Percentiles rank a stretch among this genome's conserved stretches.
Evolutionary conservation across 2,329 filamentous ascomycete species (phyloP).

Genomic region (Amphichorda felina): DNA sequence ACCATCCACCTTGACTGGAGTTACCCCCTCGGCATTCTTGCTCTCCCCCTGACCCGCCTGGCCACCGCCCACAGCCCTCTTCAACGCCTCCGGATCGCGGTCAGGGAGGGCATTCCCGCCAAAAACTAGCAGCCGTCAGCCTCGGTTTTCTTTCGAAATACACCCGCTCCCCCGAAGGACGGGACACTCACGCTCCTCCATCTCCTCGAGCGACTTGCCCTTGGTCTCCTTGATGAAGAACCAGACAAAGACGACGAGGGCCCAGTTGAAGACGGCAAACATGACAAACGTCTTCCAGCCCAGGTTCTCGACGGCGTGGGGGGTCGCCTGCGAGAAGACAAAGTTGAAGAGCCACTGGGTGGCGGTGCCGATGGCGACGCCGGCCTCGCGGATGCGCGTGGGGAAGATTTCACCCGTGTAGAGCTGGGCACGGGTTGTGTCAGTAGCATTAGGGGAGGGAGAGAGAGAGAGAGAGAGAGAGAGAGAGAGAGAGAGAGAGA

Average conservation of each 20-base stretch:
- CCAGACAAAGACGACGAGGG: conserved; percentile 28
- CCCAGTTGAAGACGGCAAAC: conserved; percentile 35
- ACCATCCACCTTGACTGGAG: too few species aligned
- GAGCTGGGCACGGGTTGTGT: too few species aligned
- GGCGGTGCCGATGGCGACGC: conserved; percentile 34
- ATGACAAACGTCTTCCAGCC: conserved; percentile 36
- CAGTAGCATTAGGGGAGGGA: neutral
- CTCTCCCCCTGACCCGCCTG: neutral
- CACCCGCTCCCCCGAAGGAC: too few species aligned
- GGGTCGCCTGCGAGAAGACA: conserved; percentile 33
- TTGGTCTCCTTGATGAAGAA: conserved; percentile 31
- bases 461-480: neutral
- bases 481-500: neutral
- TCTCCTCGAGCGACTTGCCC: conserved; percentile 29
- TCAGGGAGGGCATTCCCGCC: neutral
- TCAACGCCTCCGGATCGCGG: neutral
- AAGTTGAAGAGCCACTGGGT: conserved; percentile 42
- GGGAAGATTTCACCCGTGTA: conserved; percentile 39
- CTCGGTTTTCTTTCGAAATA: too few species aligned
- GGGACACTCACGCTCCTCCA: conserved; percentile 14
- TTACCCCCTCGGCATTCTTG: too few species aligned
- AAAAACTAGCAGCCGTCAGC: too few species aligned
- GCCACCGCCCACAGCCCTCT: neutral
- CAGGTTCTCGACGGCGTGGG: conserved; percentile 31
- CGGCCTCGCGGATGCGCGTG: conserved; percentile 33